Conservation (phyloP, 345 rosid species). For the Gossypium herbaceum region DNA sequence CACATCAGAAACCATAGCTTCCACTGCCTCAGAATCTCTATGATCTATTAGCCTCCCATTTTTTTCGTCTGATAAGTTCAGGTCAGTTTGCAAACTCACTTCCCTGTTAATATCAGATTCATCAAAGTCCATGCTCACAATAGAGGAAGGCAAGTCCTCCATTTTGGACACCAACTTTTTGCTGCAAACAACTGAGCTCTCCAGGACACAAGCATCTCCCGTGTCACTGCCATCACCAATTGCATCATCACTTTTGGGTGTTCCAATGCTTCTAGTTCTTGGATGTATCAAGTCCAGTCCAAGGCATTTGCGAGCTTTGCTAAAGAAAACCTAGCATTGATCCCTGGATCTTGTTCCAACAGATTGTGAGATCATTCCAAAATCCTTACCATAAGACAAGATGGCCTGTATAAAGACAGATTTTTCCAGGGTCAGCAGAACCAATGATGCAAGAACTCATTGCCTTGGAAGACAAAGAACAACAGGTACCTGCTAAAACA, state of each 20-base stretch:
- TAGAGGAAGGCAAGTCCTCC: slow-evolving; percentile 34
- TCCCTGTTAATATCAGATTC: slow-evolving; percentile 25
- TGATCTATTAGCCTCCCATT: slow-evolving; percentile 23
- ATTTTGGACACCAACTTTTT: slow-evolving; percentile 40
- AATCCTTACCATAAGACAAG: slow-evolving; percentile 76
- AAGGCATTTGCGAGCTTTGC: slow-evolving; percentile 88
- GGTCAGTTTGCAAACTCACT: slow-evolving; percentile 28
- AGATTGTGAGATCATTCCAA: slow-evolving; percentile 59
- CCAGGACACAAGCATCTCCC: slow-evolving; percentile 58
- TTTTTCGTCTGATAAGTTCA: slow-evolving; percentile 34
- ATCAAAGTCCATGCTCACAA: slow-evolving; percentile 29
- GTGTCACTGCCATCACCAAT: slow-evolving; percentile 70
- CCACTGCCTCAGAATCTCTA: slow-evolving; percentile 29
- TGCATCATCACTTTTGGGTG: slow-evolving; percentile 49
- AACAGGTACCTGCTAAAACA: slow-evolving; percentile 72
- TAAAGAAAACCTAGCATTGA: slow-evolving; percentile 84
- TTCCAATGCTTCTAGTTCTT: slow-evolving; percentile 34
- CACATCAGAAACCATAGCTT: slow-evolving; percentile 29
- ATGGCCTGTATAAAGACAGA: slow-evolving; percentile 67
- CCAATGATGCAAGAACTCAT: slow-evolving; percentile 79
- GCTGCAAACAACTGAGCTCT: slow-evolving; percentile 42
- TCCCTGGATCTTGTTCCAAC: slow-evolving; percentile 69
- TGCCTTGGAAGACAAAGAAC: slow-evolving; percentile 79
- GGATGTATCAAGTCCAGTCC: slow-evolving; percentile 64
- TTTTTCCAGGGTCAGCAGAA: slow-evolving; percentile 61